phyloP scores from a whole-genome alignment of 2,329 filamentous ascomycete species.

The Thielaviopsis punctulata region DNA sequence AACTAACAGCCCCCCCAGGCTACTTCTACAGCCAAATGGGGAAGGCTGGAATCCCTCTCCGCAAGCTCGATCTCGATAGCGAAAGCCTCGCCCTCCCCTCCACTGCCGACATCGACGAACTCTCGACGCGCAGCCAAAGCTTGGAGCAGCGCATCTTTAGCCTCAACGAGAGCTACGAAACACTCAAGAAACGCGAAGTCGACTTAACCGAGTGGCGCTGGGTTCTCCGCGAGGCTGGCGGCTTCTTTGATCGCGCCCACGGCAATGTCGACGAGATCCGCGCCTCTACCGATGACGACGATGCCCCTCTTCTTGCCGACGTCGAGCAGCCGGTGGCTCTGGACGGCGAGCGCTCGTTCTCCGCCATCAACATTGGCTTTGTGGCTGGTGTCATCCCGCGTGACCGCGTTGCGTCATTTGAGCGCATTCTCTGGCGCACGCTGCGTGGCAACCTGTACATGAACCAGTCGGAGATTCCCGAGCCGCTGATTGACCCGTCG shows the following conservation, averaged over 20 bases:
- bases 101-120: constrained; percentile 88
- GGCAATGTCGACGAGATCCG: constrained; percentile 95
- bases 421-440: constrained; percentile 93
- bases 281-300: constrained; percentile 74
- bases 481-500: constrained; percentile 76
- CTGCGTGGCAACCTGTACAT: constrained; percentile 97
- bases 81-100: constrained; percentile 75
- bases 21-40: constrained; percentile 96
- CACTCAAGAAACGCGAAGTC: constrained; percentile 90
- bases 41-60: constrained; percentile 69
- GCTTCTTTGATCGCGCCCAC: constrained; percentile 92
- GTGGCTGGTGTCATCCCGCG: constrained; percentile 90
- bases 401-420: constrained; percentile 85
- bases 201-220: constrained; percentile 97
- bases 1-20: constrained; percentile 29
- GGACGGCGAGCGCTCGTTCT: constrained; percentile 72
- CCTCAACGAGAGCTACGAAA: constrained; percentile 96
- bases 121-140: constrained; percentile 79
- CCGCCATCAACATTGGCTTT: constrained; percentile 97
- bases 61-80: constrained; percentile 79
- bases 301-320: constrained; percentile 83
- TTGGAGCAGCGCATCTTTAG: constrained; percentile 82
- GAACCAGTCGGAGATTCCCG: constrained; percentile 97
- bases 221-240: constrained; percentile 88
- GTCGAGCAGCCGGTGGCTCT: constrained; percentile 58